Percentiles rank a stretch among this genome's conserved stretches.
phyloP scores from a whole-genome alignment of 2,329 filamentous ascomycete genomes.

The Tolypocladium amazonense region DNA sequence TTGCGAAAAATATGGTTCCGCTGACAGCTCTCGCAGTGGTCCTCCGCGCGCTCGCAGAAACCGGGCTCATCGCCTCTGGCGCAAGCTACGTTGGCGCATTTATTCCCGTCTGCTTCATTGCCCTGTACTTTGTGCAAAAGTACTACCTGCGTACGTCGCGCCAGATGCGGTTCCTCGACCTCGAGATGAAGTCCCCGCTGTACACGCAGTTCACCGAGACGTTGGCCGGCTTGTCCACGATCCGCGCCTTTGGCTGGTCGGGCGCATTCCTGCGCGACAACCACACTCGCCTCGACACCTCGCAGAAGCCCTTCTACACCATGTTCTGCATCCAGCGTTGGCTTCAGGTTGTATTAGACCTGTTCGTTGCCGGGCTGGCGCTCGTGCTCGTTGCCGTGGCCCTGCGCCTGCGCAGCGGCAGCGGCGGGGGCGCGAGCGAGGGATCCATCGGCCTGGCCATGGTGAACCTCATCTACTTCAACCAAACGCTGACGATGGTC shows the following conservation, averaged over 20 bases:
- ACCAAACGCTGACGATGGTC: constrained; percentile 18
- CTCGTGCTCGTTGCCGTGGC: constrained; percentile 33
- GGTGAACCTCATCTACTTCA: constrained; percentile 16
- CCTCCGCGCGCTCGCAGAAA: constrained; percentile 11
- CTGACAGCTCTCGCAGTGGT: constrained; percentile 1
- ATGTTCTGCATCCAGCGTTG: constrained; percentile 38
- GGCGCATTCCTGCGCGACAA: constrained; percentile 22
- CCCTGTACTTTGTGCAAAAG: constrained; percentile 33
- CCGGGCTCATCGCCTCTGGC: constrained; percentile 13
- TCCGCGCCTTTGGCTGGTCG: constrained; percentile 40
- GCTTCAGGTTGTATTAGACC: constrained; percentile 35
- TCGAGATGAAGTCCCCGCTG: constrained; percentile 37
- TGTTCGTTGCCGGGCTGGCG: constrained; percentile 35
- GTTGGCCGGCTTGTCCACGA: constrained; percentile 32
- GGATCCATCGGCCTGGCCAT: constrained; percentile 21
- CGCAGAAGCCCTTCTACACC: constrained; percentile 38
- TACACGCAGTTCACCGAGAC: constrained; percentile 41
- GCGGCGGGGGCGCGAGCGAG: constrained; percentile 8
- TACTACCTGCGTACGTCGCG: constrained; percentile 41
- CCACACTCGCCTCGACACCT: constrained; percentile 25
- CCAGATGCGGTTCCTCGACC: constrained; percentile 38
- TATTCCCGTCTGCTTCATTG: constrained; percentile 28
- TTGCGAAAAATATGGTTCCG: background rate
- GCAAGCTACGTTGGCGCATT: constrained; percentile 21
- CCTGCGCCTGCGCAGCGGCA: constrained; percentile 12